Evolutionary conservation across 2,329 filamentous ascomycete species (phyloP).

Genomic region (Berkeleyomyces basicola): DNA sequence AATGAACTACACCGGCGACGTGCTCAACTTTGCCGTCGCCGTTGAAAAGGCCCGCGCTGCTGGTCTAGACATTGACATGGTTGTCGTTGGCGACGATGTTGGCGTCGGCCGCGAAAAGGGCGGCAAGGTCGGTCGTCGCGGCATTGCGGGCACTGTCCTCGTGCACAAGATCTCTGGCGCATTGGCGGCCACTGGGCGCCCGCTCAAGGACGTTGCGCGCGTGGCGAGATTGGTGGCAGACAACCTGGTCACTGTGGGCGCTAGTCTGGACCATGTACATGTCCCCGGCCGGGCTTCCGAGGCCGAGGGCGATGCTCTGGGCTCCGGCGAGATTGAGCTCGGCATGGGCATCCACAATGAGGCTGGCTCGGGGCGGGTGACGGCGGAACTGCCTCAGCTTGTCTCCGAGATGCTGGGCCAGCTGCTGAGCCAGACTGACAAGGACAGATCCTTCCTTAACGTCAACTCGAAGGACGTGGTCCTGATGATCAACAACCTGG

Average conservation of each 20-base stretch:
- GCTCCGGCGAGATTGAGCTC: conserved; percentile 40
- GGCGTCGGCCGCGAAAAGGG: conserved; percentile 67
- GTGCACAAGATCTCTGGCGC: conserved; percentile 86
- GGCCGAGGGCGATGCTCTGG: conserved; percentile 37
- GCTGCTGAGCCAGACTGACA: conserved; percentile 47
- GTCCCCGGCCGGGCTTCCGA: conserved; percentile 54
- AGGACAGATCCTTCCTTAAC: conserved; percentile 52
- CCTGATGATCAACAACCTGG: conserved; percentile 59
- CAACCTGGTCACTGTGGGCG: conserved; percentile 73
- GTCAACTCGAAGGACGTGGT: conserved; percentile 49
- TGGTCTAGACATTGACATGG: conserved; percentile 67
- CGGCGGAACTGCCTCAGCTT: conserved; percentile 35
- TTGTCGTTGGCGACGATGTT: conserved; percentile 82
- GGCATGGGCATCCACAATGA: conserved; percentile 73
- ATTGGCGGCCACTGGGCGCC: conserved; percentile 52
- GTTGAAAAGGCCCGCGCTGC: conserved; percentile 79
- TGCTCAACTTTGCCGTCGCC: conserved; percentile 85
- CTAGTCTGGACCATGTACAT: conserved; percentile 80
- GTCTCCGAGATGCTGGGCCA: conserved; percentile 52
- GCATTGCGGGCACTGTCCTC: conserved; percentile 79
- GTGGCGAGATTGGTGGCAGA: conserved; percentile 55
- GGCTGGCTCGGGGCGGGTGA: conserved; percentile 36
- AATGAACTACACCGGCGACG: conserved; percentile 87
- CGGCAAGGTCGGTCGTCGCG: conserved; percentile 82
- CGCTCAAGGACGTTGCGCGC: conserved; percentile 52